phyloP scores from a whole-genome alignment of 371 early-diverging fungal genomes.

The Smittium culicis region DNA sequence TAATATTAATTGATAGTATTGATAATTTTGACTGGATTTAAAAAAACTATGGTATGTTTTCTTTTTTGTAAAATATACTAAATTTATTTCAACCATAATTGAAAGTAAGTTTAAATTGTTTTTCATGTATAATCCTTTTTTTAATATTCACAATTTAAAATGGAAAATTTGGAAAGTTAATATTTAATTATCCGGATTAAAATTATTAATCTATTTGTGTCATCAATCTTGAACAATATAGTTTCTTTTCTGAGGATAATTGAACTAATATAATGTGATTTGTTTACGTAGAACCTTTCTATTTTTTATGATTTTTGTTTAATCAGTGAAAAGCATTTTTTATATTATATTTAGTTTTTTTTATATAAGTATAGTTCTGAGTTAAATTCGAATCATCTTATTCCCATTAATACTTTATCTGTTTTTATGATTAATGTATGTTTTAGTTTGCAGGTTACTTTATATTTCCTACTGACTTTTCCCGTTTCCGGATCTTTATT shows the following conservation, averaged over 20 bases:
- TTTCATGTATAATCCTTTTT: background rate
- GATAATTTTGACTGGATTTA: background rate
- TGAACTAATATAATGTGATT: background rate
- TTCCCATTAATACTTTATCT: background rate
- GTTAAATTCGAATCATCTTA: background rate
- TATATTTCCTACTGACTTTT: background rate
- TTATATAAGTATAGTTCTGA: background rate
- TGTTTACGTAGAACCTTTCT: background rate
- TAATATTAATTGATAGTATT: background rate
- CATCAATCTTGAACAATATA: background rate
- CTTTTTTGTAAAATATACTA: background rate
- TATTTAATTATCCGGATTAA: background rate
- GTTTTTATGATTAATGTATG: background rate
- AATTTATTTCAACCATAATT: background rate
- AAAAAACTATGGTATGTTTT: background rate
- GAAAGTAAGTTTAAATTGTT: slow-evolving; percentile 1
- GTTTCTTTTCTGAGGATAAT: background rate
- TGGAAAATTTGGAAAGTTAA: background rate
- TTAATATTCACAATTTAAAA: background rate
- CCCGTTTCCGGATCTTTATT: background rate
- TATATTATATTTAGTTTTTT: background rate
- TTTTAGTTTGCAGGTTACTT: background rate
- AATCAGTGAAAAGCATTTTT: background rate
- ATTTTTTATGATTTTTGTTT: background rate
- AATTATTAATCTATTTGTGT: background rate